Evolutionary conservation across 306 rosid species (phyloP).

Genomic region (Sindora glabra): DNA sequence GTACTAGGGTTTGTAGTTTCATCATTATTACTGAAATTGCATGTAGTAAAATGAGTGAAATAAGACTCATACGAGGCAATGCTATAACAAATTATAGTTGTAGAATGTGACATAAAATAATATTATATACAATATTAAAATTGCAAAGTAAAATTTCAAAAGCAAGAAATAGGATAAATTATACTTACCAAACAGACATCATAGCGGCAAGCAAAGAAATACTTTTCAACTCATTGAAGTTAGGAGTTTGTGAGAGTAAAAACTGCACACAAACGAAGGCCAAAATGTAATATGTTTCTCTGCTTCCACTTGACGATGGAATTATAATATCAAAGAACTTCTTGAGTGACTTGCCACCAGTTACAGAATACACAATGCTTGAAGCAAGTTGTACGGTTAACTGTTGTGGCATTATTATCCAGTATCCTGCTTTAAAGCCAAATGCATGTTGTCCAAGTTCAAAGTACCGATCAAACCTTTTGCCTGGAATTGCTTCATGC

Average conservation of each 20-base stretch:
- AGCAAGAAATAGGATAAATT: background rate
- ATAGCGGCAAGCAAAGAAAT: constrained; percentile 51
- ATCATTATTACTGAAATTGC: too few species aligned
- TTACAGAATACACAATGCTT: constrained; percentile 50
- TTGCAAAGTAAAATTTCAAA: too few species aligned
- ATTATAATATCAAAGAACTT: constrained; percentile 23
- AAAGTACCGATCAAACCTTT: constrained; percentile 49
- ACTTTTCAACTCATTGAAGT: constrained; percentile 46
- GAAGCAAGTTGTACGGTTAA: constrained; percentile 48
- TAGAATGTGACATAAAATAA: too few species aligned
- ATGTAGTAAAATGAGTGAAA: too few species aligned
- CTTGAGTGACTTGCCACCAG: constrained; percentile 66
- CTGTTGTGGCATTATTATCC: constrained; percentile 53
- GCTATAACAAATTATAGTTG: too few species aligned
- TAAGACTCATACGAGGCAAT: too few species aligned
- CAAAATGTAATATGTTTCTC: constrained; percentile 45
- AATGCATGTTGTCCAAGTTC: constrained; percentile 44
- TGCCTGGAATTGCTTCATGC: constrained; percentile 49
- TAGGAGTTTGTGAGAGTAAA: constrained; percentile 52
- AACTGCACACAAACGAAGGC: constrained; percentile 29
- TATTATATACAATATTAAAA: too few species aligned
- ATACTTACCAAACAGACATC: constrained; percentile 44
- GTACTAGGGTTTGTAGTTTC: too few species aligned
- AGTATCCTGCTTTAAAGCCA: constrained; percentile 39
- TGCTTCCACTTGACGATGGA: background rate